These are phyloP conservation scores for Litchi chinensis DNA, from an alignment of 345 rosid genomes.

Conservation along the genomic window DNA sequence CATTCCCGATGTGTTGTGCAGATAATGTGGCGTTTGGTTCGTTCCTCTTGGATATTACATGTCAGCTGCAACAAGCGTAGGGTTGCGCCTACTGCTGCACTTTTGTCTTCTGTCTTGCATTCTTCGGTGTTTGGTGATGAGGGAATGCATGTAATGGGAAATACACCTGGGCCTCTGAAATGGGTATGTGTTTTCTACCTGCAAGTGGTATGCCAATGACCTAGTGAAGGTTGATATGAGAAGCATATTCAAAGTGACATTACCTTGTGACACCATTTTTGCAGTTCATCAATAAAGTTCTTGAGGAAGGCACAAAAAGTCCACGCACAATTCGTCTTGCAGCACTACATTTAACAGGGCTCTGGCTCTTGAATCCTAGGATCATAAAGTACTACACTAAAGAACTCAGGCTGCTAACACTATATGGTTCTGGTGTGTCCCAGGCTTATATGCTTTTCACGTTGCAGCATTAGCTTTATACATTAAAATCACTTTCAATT, in stretches of 20 bases:
- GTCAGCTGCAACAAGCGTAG: slow-evolving; percentile 87
- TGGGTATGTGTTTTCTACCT: slow-evolving; percentile 61
- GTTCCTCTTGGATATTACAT: slow-evolving; percentile 87
- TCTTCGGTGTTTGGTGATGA: slow-evolving; percentile 63
- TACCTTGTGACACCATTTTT: slow-evolving; percentile 19
- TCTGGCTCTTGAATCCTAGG: slow-evolving; percentile 75
- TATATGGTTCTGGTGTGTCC: slow-evolving; percentile 86
- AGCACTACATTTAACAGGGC: slow-evolving; percentile 91
- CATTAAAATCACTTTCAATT: neutral
- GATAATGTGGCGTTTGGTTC: slow-evolving; percentile 92
- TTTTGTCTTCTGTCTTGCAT: slow-evolving; percentile 85
- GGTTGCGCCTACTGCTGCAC: slow-evolving; percentile 89
- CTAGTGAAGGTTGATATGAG: neutral
- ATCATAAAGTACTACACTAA: slow-evolving; percentile 72
- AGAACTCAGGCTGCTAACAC: slow-evolving; percentile 83
- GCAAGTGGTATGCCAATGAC: neutral
- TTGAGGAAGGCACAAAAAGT: slow-evolving; percentile 90
- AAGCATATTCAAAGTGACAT: neutral
- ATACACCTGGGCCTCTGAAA: slow-evolving; percentile 76
- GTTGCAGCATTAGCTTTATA: neutral
- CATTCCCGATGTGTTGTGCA: slow-evolving; percentile 31
- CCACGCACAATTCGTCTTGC: slow-evolving; percentile 97
- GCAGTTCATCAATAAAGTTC: slow-evolving; percentile 83
- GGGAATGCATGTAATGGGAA: slow-evolving; percentile 63
- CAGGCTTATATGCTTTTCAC: slow-evolving; percentile 13